Evolutionary conservation across 1,284 basidiomycete species (phyloP), one percentile per base, ranked within the genome.

Genomic region (Cutaneotrichosporon spelunceum): DNA sequence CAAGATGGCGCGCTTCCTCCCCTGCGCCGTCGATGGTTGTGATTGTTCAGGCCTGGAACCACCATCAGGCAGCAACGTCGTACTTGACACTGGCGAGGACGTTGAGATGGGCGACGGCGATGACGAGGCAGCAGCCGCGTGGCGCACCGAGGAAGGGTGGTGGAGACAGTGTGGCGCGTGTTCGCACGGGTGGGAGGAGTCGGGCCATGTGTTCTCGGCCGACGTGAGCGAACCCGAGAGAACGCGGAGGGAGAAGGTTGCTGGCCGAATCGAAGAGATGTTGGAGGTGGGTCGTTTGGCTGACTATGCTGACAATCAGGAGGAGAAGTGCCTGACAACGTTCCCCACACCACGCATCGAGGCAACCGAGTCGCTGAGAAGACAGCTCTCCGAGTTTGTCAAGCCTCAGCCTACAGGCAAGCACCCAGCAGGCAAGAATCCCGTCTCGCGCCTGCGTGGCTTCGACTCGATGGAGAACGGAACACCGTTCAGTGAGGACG

Each of bases 251-350:
- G 86, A 84, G 52, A 87, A 87, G 67, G 86, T 91, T 9, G 92
- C 91, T 3, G 84, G 90, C 57, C 84, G 90, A 57, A 82, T 94
- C 56, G 93, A 96, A 73, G 90, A 93, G 78, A 76, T 91, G 57
- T 80, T 94, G 47, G 85, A 92, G 84, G 91, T 91, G 81, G 69
- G 79, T 74, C 30, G 24, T 54, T 53, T 30, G 48, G 19, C 13
- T 26, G 19, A 16, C 5, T 47, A 21, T 56, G 52, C 56, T 57
- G 33, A 57, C 23, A 6, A 29, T 14, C 72, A 94, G 89, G 90
- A 91, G 75, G 83, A 83, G 53, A 85, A 84, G 54, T 85, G 85
- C 70, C 81, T 95, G 27, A 81, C 89, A 14, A 92, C 78, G 89
- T 96, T 74, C 82, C 85, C 65, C 88, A 91, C 77, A 80, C 82